Percentiles rank a stretch among this genome's conserved stretches.
These are phyloP conservation scores for Suillus tomentosus DNA, from an alignment of 768 basidiomycete species.

Conservation along the genomic window DNA sequence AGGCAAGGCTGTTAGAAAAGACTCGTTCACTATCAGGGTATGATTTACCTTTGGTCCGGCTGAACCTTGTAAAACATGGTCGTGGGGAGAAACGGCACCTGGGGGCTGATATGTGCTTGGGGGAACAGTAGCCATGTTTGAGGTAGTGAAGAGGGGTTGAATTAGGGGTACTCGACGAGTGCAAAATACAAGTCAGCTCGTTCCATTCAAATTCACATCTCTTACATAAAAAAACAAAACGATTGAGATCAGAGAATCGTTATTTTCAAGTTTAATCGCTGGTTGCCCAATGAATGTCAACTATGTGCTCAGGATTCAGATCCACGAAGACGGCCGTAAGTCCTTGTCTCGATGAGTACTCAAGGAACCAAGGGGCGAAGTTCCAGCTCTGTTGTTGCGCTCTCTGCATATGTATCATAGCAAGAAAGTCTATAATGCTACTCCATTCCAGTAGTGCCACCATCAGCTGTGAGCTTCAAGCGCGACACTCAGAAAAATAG, in stretches of 20 bases:
- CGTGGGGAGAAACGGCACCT: neutral
- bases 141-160: neutral
- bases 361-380: neutral
- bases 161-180: conserved; percentile 2
- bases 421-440: neutral
- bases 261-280: neutral
- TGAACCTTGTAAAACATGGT: neutral
- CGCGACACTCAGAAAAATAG: neutral
- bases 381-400: neutral
- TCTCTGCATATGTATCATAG: neutral
- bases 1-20: neutral
- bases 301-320: neutral
- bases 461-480: neutral
- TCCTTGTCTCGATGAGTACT: neutral
- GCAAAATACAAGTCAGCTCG: neutral
- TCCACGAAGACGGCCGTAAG: neutral
- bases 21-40: neutral
- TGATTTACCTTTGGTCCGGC: neutral
- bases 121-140: neutral
- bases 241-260: neutral
- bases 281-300: neutral
- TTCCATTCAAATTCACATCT: neutral
- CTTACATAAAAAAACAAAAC: neutral
- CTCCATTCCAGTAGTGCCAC: neutral
- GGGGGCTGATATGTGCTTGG: neutral